Conservation (phyloP, 2,329 filamentous ascomycete species). For the Talaromyces sp. region DNA sequence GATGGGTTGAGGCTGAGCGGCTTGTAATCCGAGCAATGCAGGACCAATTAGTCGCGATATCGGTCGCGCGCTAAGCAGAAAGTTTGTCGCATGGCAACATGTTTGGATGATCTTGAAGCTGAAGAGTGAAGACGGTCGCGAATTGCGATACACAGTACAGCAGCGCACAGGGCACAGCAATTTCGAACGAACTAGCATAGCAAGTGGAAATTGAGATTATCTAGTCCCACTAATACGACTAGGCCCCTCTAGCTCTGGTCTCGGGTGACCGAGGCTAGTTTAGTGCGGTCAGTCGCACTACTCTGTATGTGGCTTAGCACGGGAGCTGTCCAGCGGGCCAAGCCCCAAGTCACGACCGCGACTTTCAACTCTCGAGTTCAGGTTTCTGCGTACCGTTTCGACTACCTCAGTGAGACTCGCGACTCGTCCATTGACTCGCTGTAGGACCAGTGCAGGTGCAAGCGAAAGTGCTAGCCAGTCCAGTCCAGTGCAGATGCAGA, state of each 20-base stretch:
- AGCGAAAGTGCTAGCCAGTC: background rate
- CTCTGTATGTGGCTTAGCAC: conserved; percentile 1
- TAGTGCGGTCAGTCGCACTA: background rate
- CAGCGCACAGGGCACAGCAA: background rate
- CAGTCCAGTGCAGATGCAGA: background rate
- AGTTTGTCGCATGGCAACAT: background rate
- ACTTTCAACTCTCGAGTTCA: background rate
- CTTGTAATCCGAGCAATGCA: background rate
- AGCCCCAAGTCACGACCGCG: background rate
- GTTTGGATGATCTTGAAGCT: background rate
- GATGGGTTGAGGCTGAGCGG: background rate
- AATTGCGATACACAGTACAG: background rate
- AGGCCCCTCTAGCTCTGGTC: background rate
- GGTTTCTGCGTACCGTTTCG: background rate
- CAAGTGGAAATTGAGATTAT: conserved; percentile 8
- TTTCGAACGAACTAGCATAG: background rate
- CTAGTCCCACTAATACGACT: conserved; percentile 3
- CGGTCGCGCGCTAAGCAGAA: background rate
- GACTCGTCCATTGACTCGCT: background rate
- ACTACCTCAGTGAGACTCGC: background rate
- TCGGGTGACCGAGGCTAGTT: background rate
- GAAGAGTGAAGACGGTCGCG: background rate
- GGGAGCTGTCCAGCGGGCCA: background rate
- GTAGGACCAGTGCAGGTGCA: background rate
- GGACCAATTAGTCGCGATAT: background rate